Conservation (phyloP, 345 rosid species). For the Trapa bicornis region DNA sequence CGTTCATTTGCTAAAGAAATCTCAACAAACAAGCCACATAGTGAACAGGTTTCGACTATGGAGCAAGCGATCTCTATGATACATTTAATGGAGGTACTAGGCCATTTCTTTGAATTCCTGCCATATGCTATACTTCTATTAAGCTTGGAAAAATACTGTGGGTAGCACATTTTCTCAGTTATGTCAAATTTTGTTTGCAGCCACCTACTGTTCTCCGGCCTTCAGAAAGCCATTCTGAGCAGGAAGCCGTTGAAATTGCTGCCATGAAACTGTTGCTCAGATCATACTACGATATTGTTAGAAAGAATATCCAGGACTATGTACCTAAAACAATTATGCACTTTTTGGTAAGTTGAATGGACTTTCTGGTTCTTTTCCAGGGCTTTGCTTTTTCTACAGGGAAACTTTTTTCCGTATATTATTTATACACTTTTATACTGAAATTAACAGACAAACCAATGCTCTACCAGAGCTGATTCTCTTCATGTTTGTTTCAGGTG, state of each 20-base stretch:
- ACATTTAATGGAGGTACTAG: slow-evolving; percentile 63
- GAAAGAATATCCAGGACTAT: slow-evolving; percentile 82
- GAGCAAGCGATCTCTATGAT: slow-evolving; percentile 64
- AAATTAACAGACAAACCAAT: not conserved
- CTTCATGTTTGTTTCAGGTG: slow-evolving; percentile 39
- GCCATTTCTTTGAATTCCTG: not conserved
- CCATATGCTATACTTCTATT: not conserved
- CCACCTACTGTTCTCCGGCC: slow-evolving; percentile 89
- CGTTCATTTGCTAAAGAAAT: slow-evolving; percentile 52
- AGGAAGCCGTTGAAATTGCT: slow-evolving; percentile 62
- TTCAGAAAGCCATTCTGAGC: slow-evolving; percentile 73
- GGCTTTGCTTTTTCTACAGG: not conserved
- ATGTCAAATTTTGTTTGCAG: slow-evolving; percentile 18
- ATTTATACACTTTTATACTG: not conserved
- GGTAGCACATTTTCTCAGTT: not conserved
- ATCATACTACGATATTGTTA: slow-evolving; percentile 90
- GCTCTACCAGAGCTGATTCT: not conserved
- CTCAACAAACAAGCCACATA: slow-evolving; percentile 29
- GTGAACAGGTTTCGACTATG: slow-evolving; percentile 40
- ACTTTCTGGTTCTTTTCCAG: not conserved
- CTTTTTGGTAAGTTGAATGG: slow-evolving; percentile 53
- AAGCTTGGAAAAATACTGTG: not conserved
- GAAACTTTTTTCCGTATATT: not conserved
- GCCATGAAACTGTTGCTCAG: slow-evolving; percentile 68
- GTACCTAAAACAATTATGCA: slow-evolving; percentile 97